A percentile compares a stretch with the other conserved stretches of the same genome.
phyloP scores from a whole-genome alignment of 768 basidiomycete species.

The Mycena vitilis region DNA sequence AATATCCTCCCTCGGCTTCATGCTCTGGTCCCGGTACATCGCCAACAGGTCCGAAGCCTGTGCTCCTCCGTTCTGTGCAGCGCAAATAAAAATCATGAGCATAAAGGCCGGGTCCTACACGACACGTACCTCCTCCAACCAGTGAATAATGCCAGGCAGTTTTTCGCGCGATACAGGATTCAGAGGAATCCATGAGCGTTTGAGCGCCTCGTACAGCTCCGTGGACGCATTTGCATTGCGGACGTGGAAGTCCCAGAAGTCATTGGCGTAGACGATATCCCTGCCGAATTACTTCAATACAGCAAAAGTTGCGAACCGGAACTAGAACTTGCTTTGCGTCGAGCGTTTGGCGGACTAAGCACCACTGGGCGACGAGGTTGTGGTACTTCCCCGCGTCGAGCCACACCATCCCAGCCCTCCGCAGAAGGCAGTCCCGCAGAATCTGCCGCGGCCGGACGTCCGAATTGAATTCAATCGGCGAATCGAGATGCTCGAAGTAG shows the following conservation, averaged over 20 bases:
- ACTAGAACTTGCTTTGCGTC: slow-evolving; percentile 6
- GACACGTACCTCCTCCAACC: background rate
- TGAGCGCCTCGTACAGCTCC: slow-evolving; percentile 12
- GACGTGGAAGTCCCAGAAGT: slow-evolving; percentile 21
- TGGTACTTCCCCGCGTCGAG: slow-evolving; percentile 12
- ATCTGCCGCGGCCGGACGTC: background rate
- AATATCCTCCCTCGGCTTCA: background rate
- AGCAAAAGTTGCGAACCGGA: background rate
- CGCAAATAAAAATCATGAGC: background rate
- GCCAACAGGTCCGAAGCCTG: slow-evolving; percentile 7
- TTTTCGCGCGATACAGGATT: slow-evolving; percentile 5
- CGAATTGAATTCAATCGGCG: background rate
- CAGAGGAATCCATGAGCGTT: background rate
- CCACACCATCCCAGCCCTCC: background rate
- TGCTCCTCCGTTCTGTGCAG: slow-evolving; percentile 2
- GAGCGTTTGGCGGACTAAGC: background rate
- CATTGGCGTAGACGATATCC: slow-evolving; percentile 1
- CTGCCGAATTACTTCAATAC: background rate
- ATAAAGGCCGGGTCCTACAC: background rate
- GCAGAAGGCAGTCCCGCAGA: background rate
- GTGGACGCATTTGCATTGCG: background rate
- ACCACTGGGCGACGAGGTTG: slow-evolving; percentile 9
- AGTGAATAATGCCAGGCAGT: background rate
- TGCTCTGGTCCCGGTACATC: background rate
- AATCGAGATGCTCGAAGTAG: background rate